Evolutionary conservation across 208 protist species (phyloP).

Genomic region (Crithidia sp.): DNA sequence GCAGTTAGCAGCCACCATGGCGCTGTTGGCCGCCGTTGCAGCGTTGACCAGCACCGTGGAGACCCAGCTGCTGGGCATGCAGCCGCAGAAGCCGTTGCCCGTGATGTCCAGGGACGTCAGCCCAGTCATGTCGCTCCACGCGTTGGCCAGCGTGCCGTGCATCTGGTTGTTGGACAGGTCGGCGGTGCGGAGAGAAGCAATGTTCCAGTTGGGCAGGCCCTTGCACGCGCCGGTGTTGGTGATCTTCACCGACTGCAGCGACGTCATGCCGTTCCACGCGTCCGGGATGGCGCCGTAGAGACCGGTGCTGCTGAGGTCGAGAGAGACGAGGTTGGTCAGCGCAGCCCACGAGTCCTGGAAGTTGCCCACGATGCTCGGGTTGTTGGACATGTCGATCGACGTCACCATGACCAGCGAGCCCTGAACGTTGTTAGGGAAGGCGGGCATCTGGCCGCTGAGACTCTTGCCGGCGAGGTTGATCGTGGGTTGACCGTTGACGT

Average conservation of each 20-base stretch:
- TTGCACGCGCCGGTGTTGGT: conserved; percentile 9
- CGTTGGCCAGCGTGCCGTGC: conserved; percentile 7
- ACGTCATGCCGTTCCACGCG: background rate
- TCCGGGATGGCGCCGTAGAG: conserved; percentile 15
- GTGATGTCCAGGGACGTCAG: conserved; percentile 28
- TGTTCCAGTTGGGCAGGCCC: conserved; percentile 23
- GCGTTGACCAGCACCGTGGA: conserved; percentile 27
- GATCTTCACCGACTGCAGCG: background rate
- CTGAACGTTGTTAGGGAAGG: background rate
- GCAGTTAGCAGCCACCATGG: conserved; percentile 6
- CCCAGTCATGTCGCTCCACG: conserved; percentile 19
- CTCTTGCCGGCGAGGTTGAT: conserved; percentile 14
- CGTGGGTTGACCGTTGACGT: background rate
- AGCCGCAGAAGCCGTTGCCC: conserved; percentile 26
- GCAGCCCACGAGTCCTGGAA: background rate
- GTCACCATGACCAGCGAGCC: background rate
- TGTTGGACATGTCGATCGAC: conserved; percentile 12
- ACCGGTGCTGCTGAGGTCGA: conserved; percentile 8
- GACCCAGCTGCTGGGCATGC: conserved; percentile 1
- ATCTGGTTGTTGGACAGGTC: conserved; percentile 32
- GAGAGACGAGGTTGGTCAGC: background rate
- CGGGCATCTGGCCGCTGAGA: conserved; percentile 12
- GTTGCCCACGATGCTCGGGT: background rate
- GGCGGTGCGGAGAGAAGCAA: conserved; percentile 4
- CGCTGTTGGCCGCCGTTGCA: conserved; percentile 4